Base-by-base conservation (phyloP, 164 flowering plant genomes). In the Sextonia rubra region DNA sequence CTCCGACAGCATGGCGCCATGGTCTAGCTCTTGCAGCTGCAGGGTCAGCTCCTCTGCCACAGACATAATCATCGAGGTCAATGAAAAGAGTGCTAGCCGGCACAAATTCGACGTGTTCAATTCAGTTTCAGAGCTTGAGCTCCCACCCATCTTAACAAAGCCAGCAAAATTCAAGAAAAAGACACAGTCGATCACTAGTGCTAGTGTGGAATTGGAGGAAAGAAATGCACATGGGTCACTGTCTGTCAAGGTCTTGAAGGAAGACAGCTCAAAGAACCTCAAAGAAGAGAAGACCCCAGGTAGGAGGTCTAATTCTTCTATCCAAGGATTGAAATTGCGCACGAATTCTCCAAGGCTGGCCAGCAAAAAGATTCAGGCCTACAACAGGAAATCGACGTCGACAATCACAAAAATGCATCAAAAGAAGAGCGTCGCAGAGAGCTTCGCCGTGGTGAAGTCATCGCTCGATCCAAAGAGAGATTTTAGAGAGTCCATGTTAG, bases 401-500 rank as follows among this genome's bases (percentile, higher is more conserved):
- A 44, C 55, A 1, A 47, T 75, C 22, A 63, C 69, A 3, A 4
- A 55, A 24, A 66, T 63, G 20, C 66, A 80, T 3, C 58, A 74
- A 69, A 80, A 77, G 68, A 72, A 76, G 68, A 79, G 83, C 58
- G n/a, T 89, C 6, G 77, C 88, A 2, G 92, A 89, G 0, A 89
- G 94, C 72, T 74, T 88, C 12, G 98, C 98, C 17, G 78, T 93
- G 3, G 88, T 90, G 81, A 93, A 93, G 69, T 77, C 86, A 0
- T 89, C 97, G 11, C 71, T 64, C 2, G 85, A 93, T 74, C 98
- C 98, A 15, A 83, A 82, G 56, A 85, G 72, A 60, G 98, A 93
- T 66, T 93, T 93, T 84, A 86, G 83, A 71, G 92, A 93, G 0
- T 93, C 98, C 14, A 93, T 93, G 98, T 81, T 88, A 89, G 97